Conservation (phyloP, 2,329 filamentous ascomycete species). For the Fusarium mangiferae region DNA sequence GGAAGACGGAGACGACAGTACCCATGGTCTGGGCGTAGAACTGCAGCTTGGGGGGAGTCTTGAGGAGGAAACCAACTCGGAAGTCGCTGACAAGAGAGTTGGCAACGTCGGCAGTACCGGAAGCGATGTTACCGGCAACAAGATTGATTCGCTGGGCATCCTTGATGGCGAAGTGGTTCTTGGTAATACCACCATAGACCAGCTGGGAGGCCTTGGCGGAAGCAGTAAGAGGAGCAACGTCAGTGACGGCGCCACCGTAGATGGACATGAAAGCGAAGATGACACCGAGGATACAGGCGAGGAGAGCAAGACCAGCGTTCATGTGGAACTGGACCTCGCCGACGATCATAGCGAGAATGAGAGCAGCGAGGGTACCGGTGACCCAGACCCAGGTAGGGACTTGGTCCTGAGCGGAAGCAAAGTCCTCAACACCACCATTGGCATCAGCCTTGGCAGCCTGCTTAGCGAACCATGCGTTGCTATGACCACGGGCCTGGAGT, state of each 20-base stretch:
- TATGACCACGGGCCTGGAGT: constrained; percentile 48
- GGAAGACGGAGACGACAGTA: constrained; percentile 71
- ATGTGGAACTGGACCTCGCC: constrained; percentile 63
- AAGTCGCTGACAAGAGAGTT: constrained; percentile 70
- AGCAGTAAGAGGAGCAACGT: constrained; percentile 70
- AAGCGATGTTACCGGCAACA: constrained; percentile 68
- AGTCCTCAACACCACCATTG: constrained; percentile 51
- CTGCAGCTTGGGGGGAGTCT: constrained; percentile 72
- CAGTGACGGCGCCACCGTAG: constrained; percentile 64
- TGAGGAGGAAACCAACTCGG: constrained; percentile 73
- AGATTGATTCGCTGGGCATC: constrained; percentile 73
- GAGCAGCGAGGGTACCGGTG: constrained; percentile 57
- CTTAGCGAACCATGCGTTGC: constrained; percentile 48
- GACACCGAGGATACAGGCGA: constrained; percentile 66
- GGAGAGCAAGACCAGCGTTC: constrained; percentile 65
- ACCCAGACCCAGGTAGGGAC: constrained; percentile 66
- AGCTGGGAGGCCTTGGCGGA: constrained; percentile 76
- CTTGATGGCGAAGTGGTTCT: constrained; percentile 58
- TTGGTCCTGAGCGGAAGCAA: constrained; percentile 55
- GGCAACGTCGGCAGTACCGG: constrained; percentile 65
- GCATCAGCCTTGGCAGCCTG: constrained; percentile 51
- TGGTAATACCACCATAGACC: constrained; percentile 72
- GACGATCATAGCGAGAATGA: constrained; percentile 64
- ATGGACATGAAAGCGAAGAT: constrained; percentile 67
- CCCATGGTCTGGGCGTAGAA: constrained; percentile 74